Evolutionary conservation across 768 basidiomycete species (phyloP).

Genomic region (Leccinum fibrillosum): DNA sequence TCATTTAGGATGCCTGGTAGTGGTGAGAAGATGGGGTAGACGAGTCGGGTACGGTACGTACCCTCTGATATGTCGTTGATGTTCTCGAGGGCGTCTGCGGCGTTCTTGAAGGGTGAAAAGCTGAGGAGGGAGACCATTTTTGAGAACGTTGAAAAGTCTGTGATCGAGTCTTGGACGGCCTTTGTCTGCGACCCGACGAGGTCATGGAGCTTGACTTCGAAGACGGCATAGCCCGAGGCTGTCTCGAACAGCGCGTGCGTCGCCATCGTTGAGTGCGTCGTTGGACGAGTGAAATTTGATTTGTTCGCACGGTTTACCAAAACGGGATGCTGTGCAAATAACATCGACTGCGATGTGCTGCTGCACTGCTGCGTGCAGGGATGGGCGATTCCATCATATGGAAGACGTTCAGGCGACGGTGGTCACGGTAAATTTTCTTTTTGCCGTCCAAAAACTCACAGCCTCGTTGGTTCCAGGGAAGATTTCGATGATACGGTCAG

Average conservation of each 20-base stretch:
- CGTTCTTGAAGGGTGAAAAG: slow-evolving; percentile 92
- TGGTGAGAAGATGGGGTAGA: not conserved
- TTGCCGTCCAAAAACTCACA: not conserved
- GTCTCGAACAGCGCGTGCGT: slow-evolving; percentile 93
- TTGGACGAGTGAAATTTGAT: slow-evolving; percentile 29
- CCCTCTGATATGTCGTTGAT: slow-evolving; percentile 96
- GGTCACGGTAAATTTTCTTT: not conserved
- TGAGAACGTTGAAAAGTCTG: slow-evolving; percentile 81
- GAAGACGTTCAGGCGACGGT: not conserved
- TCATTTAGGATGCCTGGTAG: slow-evolving; percentile 78
- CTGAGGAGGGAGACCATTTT: slow-evolving; percentile 90
- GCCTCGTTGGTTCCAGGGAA: not conserved
- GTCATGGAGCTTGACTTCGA: slow-evolving; percentile 83
- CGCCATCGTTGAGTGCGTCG: slow-evolving; percentile 45
- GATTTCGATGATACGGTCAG: too few relatives aligned
- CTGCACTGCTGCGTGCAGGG: not conserved
- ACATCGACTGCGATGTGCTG: too few relatives aligned
- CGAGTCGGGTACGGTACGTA: slow-evolving; percentile 31
- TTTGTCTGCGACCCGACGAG: slow-evolving; percentile 79
- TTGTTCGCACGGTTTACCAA: slow-evolving; percentile 6
- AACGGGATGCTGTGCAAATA: not conserved
- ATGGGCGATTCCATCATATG: not conserved
- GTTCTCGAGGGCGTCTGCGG: slow-evolving; percentile 92
- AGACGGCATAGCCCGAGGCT: slow-evolving; percentile 91
- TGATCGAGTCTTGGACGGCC: slow-evolving; percentile 81